Conservation (phyloP, 1,284 basidiomycete species). For the Tetrapyrgos nigripes region DNA sequence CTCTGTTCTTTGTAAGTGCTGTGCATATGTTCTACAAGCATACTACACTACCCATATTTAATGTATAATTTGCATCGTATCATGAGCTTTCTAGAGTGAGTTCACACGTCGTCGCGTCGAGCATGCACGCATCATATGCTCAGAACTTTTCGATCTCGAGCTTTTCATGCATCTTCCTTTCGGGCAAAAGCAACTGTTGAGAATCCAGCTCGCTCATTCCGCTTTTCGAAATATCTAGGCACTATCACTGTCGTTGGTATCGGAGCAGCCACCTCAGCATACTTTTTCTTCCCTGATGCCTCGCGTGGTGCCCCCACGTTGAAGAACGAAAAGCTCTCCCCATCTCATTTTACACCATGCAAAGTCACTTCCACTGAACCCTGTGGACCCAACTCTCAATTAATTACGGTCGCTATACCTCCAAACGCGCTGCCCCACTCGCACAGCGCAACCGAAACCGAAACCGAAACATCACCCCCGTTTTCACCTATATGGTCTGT, state of each 20-base stretch:
- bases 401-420: slow-evolving; percentile 68
- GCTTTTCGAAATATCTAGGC: background rate
- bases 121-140: background rate
- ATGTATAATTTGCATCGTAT: no score
- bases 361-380: slow-evolving; percentile 59
- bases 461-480: slow-evolving; percentile 12
- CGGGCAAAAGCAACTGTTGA: background rate
- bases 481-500: slow-evolving; percentile 73
- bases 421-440: slow-evolving; percentile 40
- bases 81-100: background rate
- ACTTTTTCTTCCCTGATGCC: slow-evolving; percentile 55
- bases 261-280: slow-evolving; percentile 47
- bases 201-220: background rate
- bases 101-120: background rate
- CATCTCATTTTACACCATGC: slow-evolving; percentile 67
- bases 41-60: no score
- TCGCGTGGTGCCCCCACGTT: slow-evolving; percentile 47
- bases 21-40: no score
- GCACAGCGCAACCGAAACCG: background rate
- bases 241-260: slow-evolving; percentile 18
- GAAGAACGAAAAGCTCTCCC: slow-evolving; percentile 50
- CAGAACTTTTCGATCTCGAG: background rate
- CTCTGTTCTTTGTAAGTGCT: background rate
- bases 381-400: slow-evolving; percentile 59
- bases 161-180: background rate